Percentiles rank a stretch among this genome's conserved stretches.
phyloP scores from a whole-genome alignment of 768 basidiomycete genomes.

The Amanita subjunquillea region DNA sequence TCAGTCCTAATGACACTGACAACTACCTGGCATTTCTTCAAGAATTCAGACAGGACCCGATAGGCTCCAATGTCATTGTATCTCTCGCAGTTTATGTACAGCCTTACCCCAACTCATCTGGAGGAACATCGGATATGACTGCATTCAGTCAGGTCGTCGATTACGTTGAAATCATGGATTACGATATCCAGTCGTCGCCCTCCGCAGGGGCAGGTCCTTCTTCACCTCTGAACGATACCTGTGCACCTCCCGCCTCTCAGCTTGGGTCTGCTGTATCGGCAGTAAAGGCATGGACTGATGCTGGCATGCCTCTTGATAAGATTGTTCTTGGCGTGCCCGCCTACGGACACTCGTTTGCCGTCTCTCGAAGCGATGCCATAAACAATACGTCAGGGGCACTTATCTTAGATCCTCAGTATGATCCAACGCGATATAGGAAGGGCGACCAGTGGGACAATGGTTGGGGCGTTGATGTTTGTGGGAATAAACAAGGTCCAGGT shows the following conservation, averaged over 20 bases:
- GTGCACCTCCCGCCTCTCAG: conserved; percentile 46
- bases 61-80: conserved; percentile 49
- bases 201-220: conserved; percentile 62
- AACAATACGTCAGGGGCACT: conserved; percentile 20
- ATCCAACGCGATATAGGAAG: conserved; percentile 26
- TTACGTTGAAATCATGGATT: conserved; percentile 67
- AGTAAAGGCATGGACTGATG: conserved; percentile 61
- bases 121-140: conserved; percentile 47
- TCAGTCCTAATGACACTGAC: conserved; percentile 53
- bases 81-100: conserved; percentile 59
- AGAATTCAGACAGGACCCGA: conserved; percentile 47
- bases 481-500: conserved; percentile 36
- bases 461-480: conserved; percentile 45
- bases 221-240: conserved; percentile 74
- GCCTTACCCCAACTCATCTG: conserved; percentile 55
- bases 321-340: conserved; percentile 80
- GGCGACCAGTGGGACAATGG: conserved; percentile 52
- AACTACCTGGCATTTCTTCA: conserved; percentile 77
- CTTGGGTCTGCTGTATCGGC: conserved; percentile 71
- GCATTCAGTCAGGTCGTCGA: conserved; percentile 62
- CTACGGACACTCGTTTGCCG: conserved; percentile 73
- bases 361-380: conserved; percentile 22
- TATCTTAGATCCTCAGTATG: conserved; percentile 42
- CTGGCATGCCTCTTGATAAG: conserved; percentile 62
- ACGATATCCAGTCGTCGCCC: conserved; percentile 51